A percentile compares a stretch with the other conserved stretches of the same genome.
phyloP scores from a whole-genome alignment of 495 filamentous ascomycete genomes.

The Penicillium simplicissimum region DNA sequence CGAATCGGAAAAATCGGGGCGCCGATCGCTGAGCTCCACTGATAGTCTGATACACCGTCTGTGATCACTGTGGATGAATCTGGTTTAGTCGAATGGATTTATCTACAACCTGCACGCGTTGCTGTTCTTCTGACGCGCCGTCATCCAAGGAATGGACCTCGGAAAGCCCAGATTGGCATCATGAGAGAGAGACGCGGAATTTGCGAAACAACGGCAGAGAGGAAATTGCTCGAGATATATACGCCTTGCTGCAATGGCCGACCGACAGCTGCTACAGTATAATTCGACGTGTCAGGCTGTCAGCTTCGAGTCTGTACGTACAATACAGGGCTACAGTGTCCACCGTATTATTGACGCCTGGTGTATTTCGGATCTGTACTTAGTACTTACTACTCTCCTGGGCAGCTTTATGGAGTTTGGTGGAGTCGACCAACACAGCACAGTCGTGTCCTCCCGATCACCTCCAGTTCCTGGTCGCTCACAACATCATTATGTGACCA shows the following conservation, averaged over 20 bases:
- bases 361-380: neutral
- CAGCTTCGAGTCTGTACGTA: neutral
- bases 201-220: neutral
- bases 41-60: too few relatives aligned
- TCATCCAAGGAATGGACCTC: neutral
- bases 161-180: neutral
- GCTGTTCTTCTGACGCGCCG: neutral
- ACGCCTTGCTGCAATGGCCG: neutral
- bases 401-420: neutral
- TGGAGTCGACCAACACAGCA: constrained; percentile 3
- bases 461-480: neutral
- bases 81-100: neutral
- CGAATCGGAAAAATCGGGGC: constrained; percentile 15
- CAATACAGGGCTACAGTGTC: neutral
- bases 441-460: neutral
- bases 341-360: neutral
- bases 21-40: constrained; percentile 17
- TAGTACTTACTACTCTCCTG: too few relatives aligned
- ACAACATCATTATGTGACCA: neutral
- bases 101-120: neutral
- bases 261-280: neutral
- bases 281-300: neutral
- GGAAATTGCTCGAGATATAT: neutral
- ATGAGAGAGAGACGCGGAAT: too few relatives aligned
- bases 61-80: neutral